Conservation (phyloP, 345 rosid species). For the Gynandropsis gynandra region DNA sequence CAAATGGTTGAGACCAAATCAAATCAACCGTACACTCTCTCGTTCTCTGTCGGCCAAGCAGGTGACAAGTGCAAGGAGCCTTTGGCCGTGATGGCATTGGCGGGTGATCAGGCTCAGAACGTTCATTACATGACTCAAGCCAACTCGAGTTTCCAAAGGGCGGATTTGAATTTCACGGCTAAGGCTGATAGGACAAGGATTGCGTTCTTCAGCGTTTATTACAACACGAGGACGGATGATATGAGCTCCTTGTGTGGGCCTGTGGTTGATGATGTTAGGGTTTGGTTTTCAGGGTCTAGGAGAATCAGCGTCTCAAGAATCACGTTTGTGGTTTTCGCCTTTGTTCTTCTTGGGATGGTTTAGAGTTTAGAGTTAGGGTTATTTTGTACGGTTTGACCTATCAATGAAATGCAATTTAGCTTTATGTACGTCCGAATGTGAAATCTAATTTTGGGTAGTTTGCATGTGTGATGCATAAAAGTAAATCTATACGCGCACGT, state of each 20-base stretch:
- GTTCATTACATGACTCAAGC: constrained; percentile 72
- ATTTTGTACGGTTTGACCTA: background rate
- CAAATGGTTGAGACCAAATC: constrained; percentile 83
- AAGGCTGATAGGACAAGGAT: constrained; percentile 81
- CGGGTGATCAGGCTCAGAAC: constrained; percentile 84
- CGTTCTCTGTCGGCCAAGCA: constrained; percentile 78
- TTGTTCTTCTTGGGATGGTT: constrained; percentile 23
- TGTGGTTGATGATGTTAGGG: constrained; percentile 81
- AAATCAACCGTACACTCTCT: constrained; percentile 42
- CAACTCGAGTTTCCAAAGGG: constrained; percentile 57
- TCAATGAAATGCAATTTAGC: background rate
- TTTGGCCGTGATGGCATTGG: constrained; percentile 79
- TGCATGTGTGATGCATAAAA: no score
- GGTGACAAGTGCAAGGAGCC: constrained; percentile 88
- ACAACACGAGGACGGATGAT: constrained; percentile 87
- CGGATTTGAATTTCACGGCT: constrained; percentile 67
- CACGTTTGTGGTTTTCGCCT: constrained; percentile 29
- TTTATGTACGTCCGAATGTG: background rate
- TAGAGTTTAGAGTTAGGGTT: constrained; percentile 20
- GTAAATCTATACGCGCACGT: no score
- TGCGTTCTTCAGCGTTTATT: constrained; percentile 88
- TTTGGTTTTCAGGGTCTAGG: constrained; percentile 55
- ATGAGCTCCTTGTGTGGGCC: constrained; percentile 98
- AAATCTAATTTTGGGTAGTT: background rate
- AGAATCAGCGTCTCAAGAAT: constrained; percentile 27